Conservation (phyloP, 2,329 filamentous ascomycete genomes). For the Aspergillus clavatus region DNA sequence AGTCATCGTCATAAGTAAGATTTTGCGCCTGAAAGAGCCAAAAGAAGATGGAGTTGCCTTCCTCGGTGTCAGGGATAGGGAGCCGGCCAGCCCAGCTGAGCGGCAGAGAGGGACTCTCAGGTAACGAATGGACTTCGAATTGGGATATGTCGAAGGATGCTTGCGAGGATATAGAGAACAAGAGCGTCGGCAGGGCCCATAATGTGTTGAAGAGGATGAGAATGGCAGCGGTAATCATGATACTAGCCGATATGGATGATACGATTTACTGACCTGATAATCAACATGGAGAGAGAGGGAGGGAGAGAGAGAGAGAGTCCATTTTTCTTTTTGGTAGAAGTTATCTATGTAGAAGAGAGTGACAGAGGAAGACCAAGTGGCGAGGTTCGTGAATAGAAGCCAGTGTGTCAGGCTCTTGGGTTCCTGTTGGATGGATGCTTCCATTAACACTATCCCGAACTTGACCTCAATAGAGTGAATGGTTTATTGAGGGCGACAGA, state of each 20-base stretch:
- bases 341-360: not conserved
- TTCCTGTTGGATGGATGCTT: not conserved
- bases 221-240: conserved; percentile 20
- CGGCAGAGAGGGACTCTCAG: conserved; percentile 24
- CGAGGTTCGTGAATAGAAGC: not conserved
- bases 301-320: not conserved
- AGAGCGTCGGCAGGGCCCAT: conserved; percentile 12
- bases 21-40: conserved; percentile 35
- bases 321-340: not conserved
- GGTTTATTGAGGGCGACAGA: conserved; percentile 6
- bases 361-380: not conserved
- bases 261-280: not conserved
- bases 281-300: not conserved
- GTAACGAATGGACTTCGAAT: conserved; percentile 28
- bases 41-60: conserved; percentile 34
- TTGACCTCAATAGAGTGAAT: conserved; percentile 11
- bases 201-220: conserved; percentile 19
- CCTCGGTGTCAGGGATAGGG: conserved; percentile 22
- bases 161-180: conserved; percentile 5
- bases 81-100: conserved; percentile 34
- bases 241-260: not conserved
- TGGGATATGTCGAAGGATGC: conserved; percentile 10
- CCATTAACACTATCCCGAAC: conserved; percentile 2
- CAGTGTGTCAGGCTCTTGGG: not conserved
- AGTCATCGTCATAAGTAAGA: conserved; percentile 25